Percentiles rank a stretch among this genome's conserved stretches.
Conservation (phyloP, 2,329 filamentous ascomycete species). For the Fusarium nygamai region DNA sequence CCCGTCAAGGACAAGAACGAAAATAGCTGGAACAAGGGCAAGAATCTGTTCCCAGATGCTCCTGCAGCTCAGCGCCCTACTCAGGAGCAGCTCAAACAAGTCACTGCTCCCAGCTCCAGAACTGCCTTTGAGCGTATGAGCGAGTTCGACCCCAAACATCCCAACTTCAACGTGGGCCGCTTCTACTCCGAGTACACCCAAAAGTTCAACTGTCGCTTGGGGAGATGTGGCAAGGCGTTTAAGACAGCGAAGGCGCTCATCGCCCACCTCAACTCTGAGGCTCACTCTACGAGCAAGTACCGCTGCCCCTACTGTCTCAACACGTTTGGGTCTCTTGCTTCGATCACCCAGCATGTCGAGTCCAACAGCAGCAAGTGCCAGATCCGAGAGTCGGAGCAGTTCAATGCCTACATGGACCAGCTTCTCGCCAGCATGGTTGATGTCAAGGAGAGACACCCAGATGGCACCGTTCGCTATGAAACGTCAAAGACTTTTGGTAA, state of each 20-base stretch:
- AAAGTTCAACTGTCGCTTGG: constrained; percentile 64
- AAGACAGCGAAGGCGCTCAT: constrained; percentile 46
- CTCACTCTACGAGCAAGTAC: constrained; percentile 50
- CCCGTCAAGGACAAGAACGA: constrained; percentile 10
- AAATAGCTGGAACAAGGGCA: constrained; percentile 21
- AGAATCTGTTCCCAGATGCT: constrained; percentile 41
- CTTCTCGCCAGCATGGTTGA: constrained; percentile 47
- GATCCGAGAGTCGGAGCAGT: constrained; percentile 55
- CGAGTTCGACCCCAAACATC: constrained; percentile 57
- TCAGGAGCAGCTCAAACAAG: constrained; percentile 27
- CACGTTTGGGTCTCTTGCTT: constrained; percentile 53
- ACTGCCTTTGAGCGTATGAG: constrained; percentile 31
- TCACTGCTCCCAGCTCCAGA: constrained; percentile 19
- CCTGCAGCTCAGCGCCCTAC: constrained; percentile 32
- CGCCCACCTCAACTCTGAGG: constrained; percentile 56
- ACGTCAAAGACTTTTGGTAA: constrained; percentile 29
- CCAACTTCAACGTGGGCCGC: constrained; percentile 56
- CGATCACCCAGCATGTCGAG: constrained; percentile 61
- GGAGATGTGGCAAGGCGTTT: constrained; percentile 60
- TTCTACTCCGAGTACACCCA: constrained; percentile 57
- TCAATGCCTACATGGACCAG: constrained; percentile 46
- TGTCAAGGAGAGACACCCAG: constrained; percentile 33
- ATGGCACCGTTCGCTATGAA: constrained; percentile 44
- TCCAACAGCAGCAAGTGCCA: constrained; percentile 53
- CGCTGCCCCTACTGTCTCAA: constrained; percentile 58